Conservation (phyloP, 441 rosid species). For the Croton setiger region DNA sequence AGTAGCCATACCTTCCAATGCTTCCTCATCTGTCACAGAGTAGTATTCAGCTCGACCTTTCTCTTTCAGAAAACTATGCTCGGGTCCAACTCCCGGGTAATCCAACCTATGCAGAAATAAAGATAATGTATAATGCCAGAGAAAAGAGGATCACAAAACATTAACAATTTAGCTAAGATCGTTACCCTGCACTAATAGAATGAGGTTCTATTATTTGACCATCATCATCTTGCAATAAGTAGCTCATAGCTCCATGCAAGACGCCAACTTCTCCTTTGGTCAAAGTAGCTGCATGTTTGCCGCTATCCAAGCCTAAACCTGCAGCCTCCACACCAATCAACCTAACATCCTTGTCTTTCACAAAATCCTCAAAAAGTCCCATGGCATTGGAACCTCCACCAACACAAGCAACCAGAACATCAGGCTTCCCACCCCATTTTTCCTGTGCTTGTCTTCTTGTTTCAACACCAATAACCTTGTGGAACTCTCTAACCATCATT, state of each 20-base stretch:
- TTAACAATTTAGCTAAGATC: background rate
- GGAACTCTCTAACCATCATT: slow-evolving; percentile 94
- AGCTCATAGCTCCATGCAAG: slow-evolving; percentile 95
- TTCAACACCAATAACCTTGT: slow-evolving; percentile 81
- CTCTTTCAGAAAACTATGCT: slow-evolving; percentile 93
- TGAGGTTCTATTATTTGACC: slow-evolving; percentile 94
- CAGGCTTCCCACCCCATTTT: slow-evolving; percentile 97
- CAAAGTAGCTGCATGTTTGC: slow-evolving; percentile 93
- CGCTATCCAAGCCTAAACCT: slow-evolving; percentile 87
- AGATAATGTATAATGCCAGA: background rate
- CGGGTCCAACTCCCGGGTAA: slow-evolving; percentile 99
- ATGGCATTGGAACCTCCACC: slow-evolving; percentile 97
- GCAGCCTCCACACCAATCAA: slow-evolving; percentile 96
- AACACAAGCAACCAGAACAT: slow-evolving; percentile 84
- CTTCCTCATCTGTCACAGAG: slow-evolving; percentile 83
- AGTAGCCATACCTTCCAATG: slow-evolving; percentile 67
- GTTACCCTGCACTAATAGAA: slow-evolving; percentile 91
- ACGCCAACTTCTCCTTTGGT: slow-evolving; percentile 86
- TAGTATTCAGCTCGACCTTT: slow-evolving; percentile 77
- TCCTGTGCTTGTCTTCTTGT: slow-evolving; percentile 82
- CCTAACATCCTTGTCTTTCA: slow-evolving; percentile 67
- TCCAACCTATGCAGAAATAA: slow-evolving; percentile 57
- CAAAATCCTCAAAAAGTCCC: slow-evolving; percentile 91
- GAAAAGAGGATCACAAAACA: background rate
- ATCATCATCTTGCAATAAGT: slow-evolving; percentile 86